Percentiles rank a stretch among this genome's conserved stretches.
Conservation (phyloP, 495 filamentous ascomycete genomes). For the Penicillium mononematosum region DNA sequence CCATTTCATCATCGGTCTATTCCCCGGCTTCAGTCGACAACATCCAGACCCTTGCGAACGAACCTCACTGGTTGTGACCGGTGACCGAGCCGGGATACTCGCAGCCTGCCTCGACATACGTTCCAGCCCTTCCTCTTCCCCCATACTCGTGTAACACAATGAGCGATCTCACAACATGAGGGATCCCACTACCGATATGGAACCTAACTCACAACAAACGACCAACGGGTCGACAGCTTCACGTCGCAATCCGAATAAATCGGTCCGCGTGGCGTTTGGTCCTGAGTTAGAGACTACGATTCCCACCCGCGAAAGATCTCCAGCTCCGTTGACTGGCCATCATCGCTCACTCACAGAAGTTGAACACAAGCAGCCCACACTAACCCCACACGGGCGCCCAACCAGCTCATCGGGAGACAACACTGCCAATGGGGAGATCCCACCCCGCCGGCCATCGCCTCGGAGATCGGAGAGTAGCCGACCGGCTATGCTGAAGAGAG, state of each 20-base stretch:
- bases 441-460: conserved; percentile 31
- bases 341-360: conserved; percentile 43
- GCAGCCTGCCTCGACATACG: conserved; percentile 10
- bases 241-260: conserved; percentile 38
- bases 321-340: conserved; percentile 36
- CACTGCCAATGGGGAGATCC: conserved; percentile 21
- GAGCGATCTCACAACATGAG: conserved; percentile 41
- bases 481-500: conserved; percentile 61
- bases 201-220: conserved; percentile 32
- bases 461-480: conserved; percentile 40
- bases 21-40: conserved; percentile 5
- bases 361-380: conserved; percentile 31
- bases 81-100: conserved; percentile 2
- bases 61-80: neutral
- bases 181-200: conserved; percentile 43
- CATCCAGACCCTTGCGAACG: neutral
- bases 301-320: conserved; percentile 44
- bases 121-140: conserved; percentile 14
- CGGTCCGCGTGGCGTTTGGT: conserved; percentile 47
- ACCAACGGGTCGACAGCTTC: conserved; percentile 34
- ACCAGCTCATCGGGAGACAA: conserved; percentile 41
- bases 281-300: conserved; percentile 45
- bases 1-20: conserved; percentile 9
- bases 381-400: conserved; percentile 28
- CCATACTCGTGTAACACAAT: conserved; percentile 34